Base-by-base conservation (phyloP, 2,329 filamentous ascomycete species). In the Penicillium corylophilum region DNA sequence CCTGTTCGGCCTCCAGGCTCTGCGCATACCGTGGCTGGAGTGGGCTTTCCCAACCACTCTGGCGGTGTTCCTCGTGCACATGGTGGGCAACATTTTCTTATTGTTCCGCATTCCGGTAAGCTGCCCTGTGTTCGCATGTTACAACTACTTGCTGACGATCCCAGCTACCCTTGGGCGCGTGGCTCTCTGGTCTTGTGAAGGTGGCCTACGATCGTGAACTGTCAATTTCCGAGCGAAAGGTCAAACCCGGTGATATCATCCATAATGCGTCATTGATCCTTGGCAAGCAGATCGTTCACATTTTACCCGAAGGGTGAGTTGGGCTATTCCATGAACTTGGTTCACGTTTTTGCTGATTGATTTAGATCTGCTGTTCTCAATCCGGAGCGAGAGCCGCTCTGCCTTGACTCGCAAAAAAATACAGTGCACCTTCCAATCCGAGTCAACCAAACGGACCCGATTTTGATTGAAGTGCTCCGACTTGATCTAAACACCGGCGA, bases 231-330 rank as follows among this genome's bases (percentile, higher is more conserved):
- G 95, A 96, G 71, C 86, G 88, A 60, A 90, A 86, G 66, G 93
- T 99, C 68, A 95, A 95, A 68, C 85, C 92, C 15, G 88, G 87
- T 24, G 86, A 83, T 56, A 92, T 99, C 57, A 78, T 96, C 55
- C 90, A 96, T 69, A 96, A 97, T 69, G 83, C 90, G 28, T 96
- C 92, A 20, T 81, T 97, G 65, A 97, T 99, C 58, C 82, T 96
- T 74, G 94, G 94, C 66, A 94, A 91, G 71, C 92, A 97, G 75
- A 95, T 96, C 63, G 93, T 99, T 72, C 94, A 99, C 69, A 96
- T 99, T 66, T 78, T 99, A 49, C 94, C 94, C 2, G 94, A 99
- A 78, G 95, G 95, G 77, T 87, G 71, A 61, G 79, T 67, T 28
- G 9, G 26, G 20, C 20, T 33, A 24, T 26, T 24, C 48, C 9